A percentile compares a stretch with the other conserved stretches of the same genome.
These are phyloP conservation scores for Macrolepiota dolichaula DNA, from an alignment of 768 basidiomycete genomes.

Conservation along the genomic window DNA sequence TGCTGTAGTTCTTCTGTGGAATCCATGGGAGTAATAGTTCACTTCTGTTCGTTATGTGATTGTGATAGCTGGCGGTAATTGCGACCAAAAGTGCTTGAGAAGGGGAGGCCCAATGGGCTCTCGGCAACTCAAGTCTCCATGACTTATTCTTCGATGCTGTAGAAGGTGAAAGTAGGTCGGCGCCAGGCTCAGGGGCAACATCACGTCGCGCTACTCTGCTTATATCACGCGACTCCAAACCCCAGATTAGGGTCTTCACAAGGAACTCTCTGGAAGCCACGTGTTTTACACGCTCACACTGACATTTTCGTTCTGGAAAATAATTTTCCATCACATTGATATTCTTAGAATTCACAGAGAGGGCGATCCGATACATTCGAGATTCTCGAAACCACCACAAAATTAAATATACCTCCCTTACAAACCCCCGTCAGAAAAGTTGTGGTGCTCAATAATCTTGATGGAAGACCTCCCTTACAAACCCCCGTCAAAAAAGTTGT, in stretches of 20 bases:
- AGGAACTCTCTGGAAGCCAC: too few species aligned
- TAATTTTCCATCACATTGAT: too few species aligned
- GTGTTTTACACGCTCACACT: too few species aligned
- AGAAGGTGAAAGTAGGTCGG: neutral
- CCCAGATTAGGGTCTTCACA: neutral
- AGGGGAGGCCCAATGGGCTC: constrained; percentile 66
- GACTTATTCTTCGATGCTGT: constrained; percentile 18
- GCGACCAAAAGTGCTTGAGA: constrained; percentile 47
- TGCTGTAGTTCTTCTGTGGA: constrained; percentile 63
- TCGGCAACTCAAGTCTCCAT: constrained; percentile 78
- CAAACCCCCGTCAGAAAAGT: too few species aligned
- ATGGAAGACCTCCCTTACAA: too few species aligned
- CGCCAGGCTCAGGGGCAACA: neutral
- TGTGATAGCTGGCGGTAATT: constrained; percentile 20
- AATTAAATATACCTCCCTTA: too few species aligned
- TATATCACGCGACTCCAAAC: neutral
- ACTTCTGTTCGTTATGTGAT: constrained; percentile 8
- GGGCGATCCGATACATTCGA: too few species aligned
- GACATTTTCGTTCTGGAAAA: too few species aligned
- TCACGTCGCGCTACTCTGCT: neutral
- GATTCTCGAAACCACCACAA: too few species aligned
- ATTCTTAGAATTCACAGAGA: too few species aligned
- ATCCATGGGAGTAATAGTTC: constrained; percentile 51
- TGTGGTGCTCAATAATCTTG: too few species aligned
- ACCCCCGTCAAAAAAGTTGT: too few species aligned